Base-by-base conservation (phyloP, 78 protist genomes). In the Dictyostelium intermedium region DNA sequence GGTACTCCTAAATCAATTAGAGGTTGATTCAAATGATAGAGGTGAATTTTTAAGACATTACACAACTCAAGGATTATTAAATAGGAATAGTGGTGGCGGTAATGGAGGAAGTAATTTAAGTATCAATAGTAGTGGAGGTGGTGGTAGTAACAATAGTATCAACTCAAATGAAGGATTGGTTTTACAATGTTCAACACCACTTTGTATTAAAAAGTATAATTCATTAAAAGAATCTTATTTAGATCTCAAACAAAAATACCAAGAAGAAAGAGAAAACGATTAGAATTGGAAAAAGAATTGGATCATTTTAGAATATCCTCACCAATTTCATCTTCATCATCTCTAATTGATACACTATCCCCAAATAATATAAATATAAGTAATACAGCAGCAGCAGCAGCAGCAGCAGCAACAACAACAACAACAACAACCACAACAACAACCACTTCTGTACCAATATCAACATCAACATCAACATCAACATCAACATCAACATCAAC, bases 251-350 rank as follows among this genome's bases (percentile, higher is more conserved):
- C 81, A 69, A 10, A 60, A 70, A 45, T 69, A 43, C 10, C 66
- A 80, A 80, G 81, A 63, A 3, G 94, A 89, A 80, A 20, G 32
- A 30, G 94, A 78, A 43, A 80, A 63, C 41, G 94, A 63, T 14
- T 45, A 0, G 35, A 43, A 23, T 30, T 89, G 2, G 94, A 89
- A 80, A 60, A 80, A 69, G 87, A 81, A 61, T 32, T 89, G 39
- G 94, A 89, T 69, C 66, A 13, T 7, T 69, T 70, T 30, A 60
- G 74, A 66, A 14, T 27, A 23, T 45, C 56, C 1, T 45, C 45
- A 50, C 63, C 70, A 80, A 50, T 63, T 11, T 2, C 85, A 47
- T 11, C 23, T 27, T 11, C 74, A 66, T 66, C 74, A 11, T 25
- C 74, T 9, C 14, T 27, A 10, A 13, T 30, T 27, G 39, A 66